Evolutionary conservation across 2,329 filamentous ascomycete genomes (phyloP), one percentile per base, ranked within the genome.

Genomic region (Coniella lustricola): DNA sequence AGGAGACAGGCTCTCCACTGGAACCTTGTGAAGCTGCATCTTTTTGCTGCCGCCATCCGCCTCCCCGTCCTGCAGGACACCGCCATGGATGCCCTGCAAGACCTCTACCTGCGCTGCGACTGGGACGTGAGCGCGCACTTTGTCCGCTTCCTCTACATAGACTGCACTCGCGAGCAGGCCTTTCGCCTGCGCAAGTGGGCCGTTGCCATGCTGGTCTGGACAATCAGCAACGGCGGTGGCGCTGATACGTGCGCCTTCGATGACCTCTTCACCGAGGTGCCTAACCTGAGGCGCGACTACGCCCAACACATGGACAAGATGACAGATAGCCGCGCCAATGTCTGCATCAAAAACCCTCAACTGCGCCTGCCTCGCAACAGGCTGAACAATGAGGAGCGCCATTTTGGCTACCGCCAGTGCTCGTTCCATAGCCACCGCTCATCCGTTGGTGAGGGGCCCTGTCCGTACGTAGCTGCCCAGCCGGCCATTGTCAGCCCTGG

Each of bases 391-490:
- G 76, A 77, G 39, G 74, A 79, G 64, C 73, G 77, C 32, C 67
- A 73, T 44, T 80, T 79, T 57, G 77, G 77, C n/a, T 81, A 80
- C 60, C 69, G 77, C 20, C 74, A 77, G 60, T 81, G 77, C 60
- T 77, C 76, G 12, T 81, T 81, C 56, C 77, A 81, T 60, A 77
- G 73, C 33, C 77, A 81, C 57, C 69, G 77, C 17, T 70, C 74
- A 4, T 62, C 67, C 7, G 74, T 79, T 31, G 77, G 76, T 17
- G 71, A 81, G 60, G 69, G 69, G 4, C 63, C 63, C n/a, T 81
- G 77, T 51, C 76, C 76, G 13, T 71, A 79, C 55, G 59, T 58
- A 2, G 31, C 10, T 8, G 36, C 34, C 17, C 44, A 34, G 37
- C 25, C 37, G 10, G 36, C 33, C 5, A 13, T 53, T 49, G 37